Percentiles rank a stretch among this genome's conserved stretches.
Evolutionary conservation across 2,329 filamentous ascomycete species (phyloP).

Genomic region (Elsinoe ampelina): DNA sequence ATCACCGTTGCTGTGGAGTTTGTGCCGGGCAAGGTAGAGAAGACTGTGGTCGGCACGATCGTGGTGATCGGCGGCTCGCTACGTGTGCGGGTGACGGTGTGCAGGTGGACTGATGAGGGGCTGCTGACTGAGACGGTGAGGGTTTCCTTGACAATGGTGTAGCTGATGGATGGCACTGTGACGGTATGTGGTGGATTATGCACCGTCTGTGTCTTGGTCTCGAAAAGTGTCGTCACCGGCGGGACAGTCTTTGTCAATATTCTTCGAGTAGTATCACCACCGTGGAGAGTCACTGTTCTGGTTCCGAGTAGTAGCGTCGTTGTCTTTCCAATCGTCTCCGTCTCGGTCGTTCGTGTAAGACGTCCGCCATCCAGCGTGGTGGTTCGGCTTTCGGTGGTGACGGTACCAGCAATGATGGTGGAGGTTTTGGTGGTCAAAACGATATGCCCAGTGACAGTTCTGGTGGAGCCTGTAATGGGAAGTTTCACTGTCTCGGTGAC

Average conservation of each 20-base stretch:
- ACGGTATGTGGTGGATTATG: neutral
- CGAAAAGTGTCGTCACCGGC: neutral
- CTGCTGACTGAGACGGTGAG: neutral
- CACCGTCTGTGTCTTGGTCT: neutral
- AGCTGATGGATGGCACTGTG: too few relatives aligned
- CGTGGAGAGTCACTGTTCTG: neutral
- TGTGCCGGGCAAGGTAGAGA: neutral
- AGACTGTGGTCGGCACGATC: constrained; percentile 3
- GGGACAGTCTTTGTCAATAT: neutral
- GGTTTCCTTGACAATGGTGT: too few relatives aligned
- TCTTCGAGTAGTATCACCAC: neutral
- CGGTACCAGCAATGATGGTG: neutral
- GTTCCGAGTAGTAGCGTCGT: neutral
- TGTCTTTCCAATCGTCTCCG: neutral
- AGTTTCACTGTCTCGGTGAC: neutral
- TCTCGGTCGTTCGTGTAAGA: neutral
- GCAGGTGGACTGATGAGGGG: neutral
- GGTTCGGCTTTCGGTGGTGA: neutral
- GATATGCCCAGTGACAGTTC: neutral
- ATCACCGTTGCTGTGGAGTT: neutral
- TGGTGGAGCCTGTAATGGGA: neutral
- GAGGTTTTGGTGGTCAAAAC: neutral
- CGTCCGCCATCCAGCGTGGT: neutral
- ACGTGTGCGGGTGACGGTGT: neutral
- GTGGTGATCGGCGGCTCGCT: constrained; percentile 4